phyloP scores from a whole-genome alignment of 176 grass and related monocot species.

The Eleusine indica region DNA sequence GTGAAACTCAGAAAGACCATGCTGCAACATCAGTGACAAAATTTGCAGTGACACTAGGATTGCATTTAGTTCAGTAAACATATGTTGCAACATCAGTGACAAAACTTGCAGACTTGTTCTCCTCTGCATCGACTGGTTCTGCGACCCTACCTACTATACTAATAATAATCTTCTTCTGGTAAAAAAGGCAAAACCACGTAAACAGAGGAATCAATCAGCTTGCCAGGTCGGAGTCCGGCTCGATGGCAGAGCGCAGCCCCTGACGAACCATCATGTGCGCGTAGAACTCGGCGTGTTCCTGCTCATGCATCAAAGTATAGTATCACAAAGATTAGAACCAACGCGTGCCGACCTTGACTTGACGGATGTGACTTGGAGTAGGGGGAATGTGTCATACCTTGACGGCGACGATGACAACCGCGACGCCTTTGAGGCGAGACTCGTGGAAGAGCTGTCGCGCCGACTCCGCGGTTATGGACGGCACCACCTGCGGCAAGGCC shows the following conservation, averaged over 20 bases:
- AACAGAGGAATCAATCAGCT: not conserved
- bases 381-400: conserved; percentile 43
- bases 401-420: conserved; percentile 63
- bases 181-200: not conserved
- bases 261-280: conserved; percentile 63
- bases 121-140: not conserved
- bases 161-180: not conserved
- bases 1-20: not conserved
- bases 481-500: conserved; percentile 69
- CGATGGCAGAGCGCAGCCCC: conserved; percentile 68
- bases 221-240: conserved; percentile 65
- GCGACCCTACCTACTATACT: not conserved
- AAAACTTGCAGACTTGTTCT: not conserved
- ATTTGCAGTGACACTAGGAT: not conserved
- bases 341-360: not conserved
- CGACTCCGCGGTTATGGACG: conserved; percentile 50
- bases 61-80: not conserved
- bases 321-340: not conserved
- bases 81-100: not conserved
- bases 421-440: conserved; percentile 59
- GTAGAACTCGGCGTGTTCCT: conserved; percentile 89
- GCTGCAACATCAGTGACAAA: not conserved
- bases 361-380: no score
- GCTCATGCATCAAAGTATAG: not conserved
- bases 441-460: conserved; percentile 66